Base-by-base conservation (phyloP, 495 filamentous ascomycete species). In the Rhypophila decipiens region DNA sequence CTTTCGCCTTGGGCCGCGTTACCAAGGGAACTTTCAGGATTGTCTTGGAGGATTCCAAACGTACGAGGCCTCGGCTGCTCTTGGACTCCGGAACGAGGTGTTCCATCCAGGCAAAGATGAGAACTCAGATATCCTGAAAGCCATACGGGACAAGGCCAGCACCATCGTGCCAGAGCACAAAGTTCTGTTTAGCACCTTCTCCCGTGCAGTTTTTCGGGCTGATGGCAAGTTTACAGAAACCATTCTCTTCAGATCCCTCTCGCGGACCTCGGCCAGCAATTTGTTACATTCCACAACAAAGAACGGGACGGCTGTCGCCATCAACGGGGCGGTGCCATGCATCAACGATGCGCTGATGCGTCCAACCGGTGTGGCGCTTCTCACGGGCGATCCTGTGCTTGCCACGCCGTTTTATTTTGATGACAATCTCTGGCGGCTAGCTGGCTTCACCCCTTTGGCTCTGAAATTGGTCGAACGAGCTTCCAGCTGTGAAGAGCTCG, bases 21-120 rank as follows among this genome's bases (percentile, higher is more conserved):
- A 98, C 56, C 81, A 85, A 63, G 93, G 93, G 2, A 97, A 96
- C 59, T 95, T 91, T 56, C 93, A 98, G 61, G 93, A 98, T 60
- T 90, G 88, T 51, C 74, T 98, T 18, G 93, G 93, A 9, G 91
- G 90, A 13, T 96, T 98, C 58, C 90, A 96, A 59, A 98, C 93
- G 0, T 98, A 97, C 60, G 84, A 84, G 50, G 90, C 94, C n/a
- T 96, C 94, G 20, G 90, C 93, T 15, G 80, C 86, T 21, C 69
- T 98, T 21, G 90, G 91, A 47, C 73, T 96, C 43, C 85, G 89
- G 42, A 96, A 96, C 60, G 93, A 98, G 59, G 77, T 87, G 41
- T 77, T 96, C 20, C 88, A 95, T 61, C 85, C 88, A 10, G 91
- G 89, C 7, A 95, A 89, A 61, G 86, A 91, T 53, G 90, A 96